phyloP scores from a whole-genome alignment of 106 monocot genomes.

The Narthecium ossifragum region DNA sequence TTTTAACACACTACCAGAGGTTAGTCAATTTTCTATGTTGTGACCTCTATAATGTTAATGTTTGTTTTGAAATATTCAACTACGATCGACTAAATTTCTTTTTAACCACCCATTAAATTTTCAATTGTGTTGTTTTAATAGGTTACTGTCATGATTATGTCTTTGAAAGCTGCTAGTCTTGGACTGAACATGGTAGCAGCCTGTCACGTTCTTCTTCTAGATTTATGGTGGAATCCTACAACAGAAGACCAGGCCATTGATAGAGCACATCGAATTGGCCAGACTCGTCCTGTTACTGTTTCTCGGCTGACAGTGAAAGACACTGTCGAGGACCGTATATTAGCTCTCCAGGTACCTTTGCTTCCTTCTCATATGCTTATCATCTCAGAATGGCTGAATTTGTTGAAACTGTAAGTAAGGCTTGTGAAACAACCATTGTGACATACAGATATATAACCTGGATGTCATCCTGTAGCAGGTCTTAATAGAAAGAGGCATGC shows the following conservation, averaged over 20 bases:
- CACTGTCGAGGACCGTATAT: conserved; percentile 89
- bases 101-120: neutral
- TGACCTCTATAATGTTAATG: too few species aligned
- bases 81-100: neutral
- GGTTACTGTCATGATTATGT: conserved; percentile 97
- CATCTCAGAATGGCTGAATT: too few species aligned
- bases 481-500: too few species aligned
- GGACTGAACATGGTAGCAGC: conserved; percentile 90
- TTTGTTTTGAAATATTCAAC: too few species aligned
- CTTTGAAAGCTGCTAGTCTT: conserved; percentile 94
- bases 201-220: conserved; percentile 88
- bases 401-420: too few species aligned
- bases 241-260: conserved; percentile 98
- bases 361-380: neutral
- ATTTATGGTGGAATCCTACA: conserved; percentile 98
- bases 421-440: too few species aligned
- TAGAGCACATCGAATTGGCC: conserved; percentile 94
- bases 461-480: too few species aligned
- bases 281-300: conserved; percentile 89
- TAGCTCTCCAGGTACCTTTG: conserved; percentile 70
- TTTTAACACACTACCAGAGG: conserved; percentile 89
- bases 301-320: conserved; percentile 70
- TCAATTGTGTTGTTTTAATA: conserved; percentile 8
- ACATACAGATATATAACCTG: too few species aligned
- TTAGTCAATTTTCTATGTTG: conserved; percentile 8